Conservation (phyloP, 305 asterid species). For the Fraxinus dipetala region DNA sequence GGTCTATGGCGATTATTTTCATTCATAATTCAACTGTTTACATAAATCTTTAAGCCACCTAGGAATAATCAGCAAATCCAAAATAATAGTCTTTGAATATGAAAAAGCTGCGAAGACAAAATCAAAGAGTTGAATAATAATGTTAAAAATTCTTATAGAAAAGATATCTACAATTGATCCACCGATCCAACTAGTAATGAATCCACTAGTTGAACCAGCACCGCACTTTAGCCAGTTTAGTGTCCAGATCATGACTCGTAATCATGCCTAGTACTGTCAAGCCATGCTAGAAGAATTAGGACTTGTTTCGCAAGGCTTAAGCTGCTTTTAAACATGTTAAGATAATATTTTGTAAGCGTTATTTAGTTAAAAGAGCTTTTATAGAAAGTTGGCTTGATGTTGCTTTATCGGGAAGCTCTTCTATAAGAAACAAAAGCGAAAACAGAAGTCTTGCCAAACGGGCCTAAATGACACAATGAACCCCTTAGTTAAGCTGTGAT, state of each 20-base stretch:
- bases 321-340: neutral
- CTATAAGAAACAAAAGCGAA: no score
- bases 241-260: neutral
- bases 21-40: neutral
- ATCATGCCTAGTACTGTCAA: neutral
- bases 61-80: neutral
- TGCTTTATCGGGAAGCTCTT: neutral
- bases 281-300: neutral
- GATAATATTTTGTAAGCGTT: neutral
- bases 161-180: neutral
- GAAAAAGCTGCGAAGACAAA: neutral
- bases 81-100: neutral
- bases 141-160: neutral
- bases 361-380: neutral
- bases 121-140: neutral
- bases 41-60: neutral
- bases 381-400: neutral
- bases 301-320: neutral
- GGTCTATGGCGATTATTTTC: neutral
- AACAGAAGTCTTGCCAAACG: neutral
- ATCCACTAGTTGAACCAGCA: neutral
- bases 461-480: neutral
- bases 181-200: neutral
- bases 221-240: neutral
- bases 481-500: neutral